Conservation (phyloP, 1,284 basidiomycete species). For the Gomphus sp. region DNA sequence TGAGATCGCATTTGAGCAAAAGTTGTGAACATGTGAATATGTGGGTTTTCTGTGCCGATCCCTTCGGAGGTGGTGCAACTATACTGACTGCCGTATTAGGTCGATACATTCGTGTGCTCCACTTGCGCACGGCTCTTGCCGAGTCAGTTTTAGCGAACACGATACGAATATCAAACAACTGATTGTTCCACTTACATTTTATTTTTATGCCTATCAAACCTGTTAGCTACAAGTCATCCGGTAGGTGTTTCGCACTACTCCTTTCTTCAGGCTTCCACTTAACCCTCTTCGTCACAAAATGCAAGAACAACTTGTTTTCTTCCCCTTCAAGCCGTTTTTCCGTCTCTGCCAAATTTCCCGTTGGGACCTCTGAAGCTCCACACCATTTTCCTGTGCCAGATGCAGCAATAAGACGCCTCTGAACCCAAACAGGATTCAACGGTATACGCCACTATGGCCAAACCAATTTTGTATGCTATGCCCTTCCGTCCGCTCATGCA, state of each 20-base stretch:
- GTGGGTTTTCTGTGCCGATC: too few species aligned
- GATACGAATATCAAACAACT: too few species aligned
- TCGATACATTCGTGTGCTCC: too few species aligned
- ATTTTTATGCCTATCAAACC: background rate
- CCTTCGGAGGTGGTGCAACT: too few species aligned
- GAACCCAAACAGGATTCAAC: background rate
- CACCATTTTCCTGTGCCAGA: background rate
- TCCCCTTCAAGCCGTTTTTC: conserved; percentile 8
- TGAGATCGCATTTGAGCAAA: too few species aligned
- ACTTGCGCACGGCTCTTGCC: too few species aligned
- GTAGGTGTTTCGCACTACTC: conserved; percentile 4
- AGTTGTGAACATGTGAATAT: too few species aligned
- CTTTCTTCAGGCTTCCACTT: conserved; percentile 11
- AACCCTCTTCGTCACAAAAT: conserved; percentile 12
- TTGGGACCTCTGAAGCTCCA: background rate
- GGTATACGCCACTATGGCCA: background rate
- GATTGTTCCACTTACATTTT: background rate
- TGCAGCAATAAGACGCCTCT: conserved; percentile 12
- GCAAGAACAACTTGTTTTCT: conserved; percentile 8
- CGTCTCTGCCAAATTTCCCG: conserved; percentile 1
- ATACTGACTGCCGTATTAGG: too few species aligned
- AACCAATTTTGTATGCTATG: background rate
- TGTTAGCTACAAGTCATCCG: conserved; percentile 4
- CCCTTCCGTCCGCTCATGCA: background rate
- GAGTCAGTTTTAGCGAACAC: too few species aligned